A percentile compares a stretch with the other conserved stretches of the same genome.
Conservation (phyloP, 2,329 filamentous ascomycete species). For the Trichoderma sp. region DNA sequence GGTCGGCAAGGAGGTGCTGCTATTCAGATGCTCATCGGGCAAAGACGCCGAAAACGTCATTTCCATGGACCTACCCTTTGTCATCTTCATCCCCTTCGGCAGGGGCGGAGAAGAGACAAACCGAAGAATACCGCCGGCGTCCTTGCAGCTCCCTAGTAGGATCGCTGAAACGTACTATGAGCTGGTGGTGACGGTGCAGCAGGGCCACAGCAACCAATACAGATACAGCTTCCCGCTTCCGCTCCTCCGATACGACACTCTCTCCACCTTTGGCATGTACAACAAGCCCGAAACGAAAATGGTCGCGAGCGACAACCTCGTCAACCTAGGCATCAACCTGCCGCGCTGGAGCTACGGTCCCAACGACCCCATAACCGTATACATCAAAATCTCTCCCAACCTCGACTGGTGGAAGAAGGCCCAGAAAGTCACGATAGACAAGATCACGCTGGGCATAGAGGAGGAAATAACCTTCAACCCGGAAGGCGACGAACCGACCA, state of each 20-base stretch:
- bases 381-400: slow-evolving; percentile 91
- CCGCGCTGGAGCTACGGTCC: slow-evolving; percentile 97
- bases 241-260: slow-evolving; percentile 87
- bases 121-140: slow-evolving; percentile 85
- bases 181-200: slow-evolving; percentile 91
- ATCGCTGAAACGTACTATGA: slow-evolving; percentile 98
- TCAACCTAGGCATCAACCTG: slow-evolving; percentile 86
- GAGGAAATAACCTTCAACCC: slow-evolving; percentile 99
- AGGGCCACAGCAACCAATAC: slow-evolving; percentile 80
- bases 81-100: slow-evolving; percentile 95
- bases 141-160: slow-evolving; percentile 81
- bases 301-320: slow-evolving; percentile 81
- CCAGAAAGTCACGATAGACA: slow-evolving; percentile 86
- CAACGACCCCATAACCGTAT: slow-evolving; percentile 90
- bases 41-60: slow-evolving; percentile 85
- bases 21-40: slow-evolving; percentile 82
- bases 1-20: slow-evolving; percentile 90
- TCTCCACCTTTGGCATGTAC: slow-evolving; percentile 99
- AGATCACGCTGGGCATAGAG: slow-evolving; percentile 89
- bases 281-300: slow-evolving; percentile 90
- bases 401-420: slow-evolving; percentile 88
- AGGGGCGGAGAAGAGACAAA: slow-evolving; percentile 87
- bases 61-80: slow-evolving; percentile 95
- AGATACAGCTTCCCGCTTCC: slow-evolving; percentile 91
- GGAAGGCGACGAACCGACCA: slow-evolving; percentile 90